These are phyloP conservation scores for Rhytidhysteron rufulum DNA, from an alignment of 2,329 filamentous ascomycete genomes.

Conservation along the genomic window DNA sequence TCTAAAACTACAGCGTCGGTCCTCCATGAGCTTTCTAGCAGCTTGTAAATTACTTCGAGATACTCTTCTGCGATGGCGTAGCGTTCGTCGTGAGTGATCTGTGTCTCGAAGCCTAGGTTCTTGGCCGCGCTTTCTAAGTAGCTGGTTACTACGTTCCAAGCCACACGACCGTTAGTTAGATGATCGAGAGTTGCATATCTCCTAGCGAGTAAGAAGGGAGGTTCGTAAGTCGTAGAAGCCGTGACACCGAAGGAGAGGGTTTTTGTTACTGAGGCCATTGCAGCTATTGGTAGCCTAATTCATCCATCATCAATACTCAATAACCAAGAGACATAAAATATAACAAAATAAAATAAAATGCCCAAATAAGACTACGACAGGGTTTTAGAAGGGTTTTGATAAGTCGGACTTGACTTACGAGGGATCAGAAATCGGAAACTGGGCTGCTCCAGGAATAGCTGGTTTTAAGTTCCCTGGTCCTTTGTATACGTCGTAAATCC, in stretches of 20 bases:
- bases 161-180: constrained; percentile 51
- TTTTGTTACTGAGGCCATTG: constrained; percentile 62
- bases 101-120: constrained; percentile 54
- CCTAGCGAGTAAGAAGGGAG: constrained; percentile 60
- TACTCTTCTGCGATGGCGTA: constrained; percentile 66
- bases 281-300: constrained; percentile 56
- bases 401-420: too few relatives aligned
- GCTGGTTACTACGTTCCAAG: constrained; percentile 55
- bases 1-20: too few relatives aligned
- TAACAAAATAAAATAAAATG: too few relatives aligned
- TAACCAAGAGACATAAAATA: too few relatives aligned
- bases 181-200: constrained; percentile 61
- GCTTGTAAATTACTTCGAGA: constrained; percentile 62
- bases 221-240: constrained; percentile 60
- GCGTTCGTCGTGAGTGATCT: constrained; percentile 59
- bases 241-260: constrained; percentile 63
- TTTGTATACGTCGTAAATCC: constrained; percentile 46
- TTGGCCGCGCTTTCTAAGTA: constrained; percentile 61
- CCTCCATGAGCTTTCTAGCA: too few relatives aligned
- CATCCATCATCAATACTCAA: too few relatives aligned
- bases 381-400: too few relatives aligned
- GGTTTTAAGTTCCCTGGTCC: constrained; percentile 38
- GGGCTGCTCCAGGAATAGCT: constrained; percentile 37
- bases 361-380: too few relatives aligned
- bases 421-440: constrained; percentile 41